Percentiles rank a stretch among this genome's conserved stretches.
phyloP scores from a whole-genome alignment of 164 flowering plant genomes.

The Sedum album region DNA sequence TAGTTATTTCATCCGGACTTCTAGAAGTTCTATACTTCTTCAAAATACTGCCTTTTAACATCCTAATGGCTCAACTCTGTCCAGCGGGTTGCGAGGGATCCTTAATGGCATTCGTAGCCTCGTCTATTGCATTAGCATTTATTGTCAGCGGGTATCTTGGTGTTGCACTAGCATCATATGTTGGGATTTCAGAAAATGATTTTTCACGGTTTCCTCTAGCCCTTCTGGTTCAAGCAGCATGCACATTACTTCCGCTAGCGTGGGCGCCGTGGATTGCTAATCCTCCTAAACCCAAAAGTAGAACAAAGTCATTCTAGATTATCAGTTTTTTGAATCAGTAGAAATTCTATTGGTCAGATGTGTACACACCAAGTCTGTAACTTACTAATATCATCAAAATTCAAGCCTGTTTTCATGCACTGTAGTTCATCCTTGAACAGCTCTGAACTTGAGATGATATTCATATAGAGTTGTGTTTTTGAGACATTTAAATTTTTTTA shows the following conservation, averaged over 20 bases:
- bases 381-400: neutral
- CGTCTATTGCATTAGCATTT: conserved; percentile 61
- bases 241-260: conserved; percentile 23
- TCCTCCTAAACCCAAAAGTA: conserved; percentile 22
- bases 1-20: conserved; percentile 62
- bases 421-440: neutral
- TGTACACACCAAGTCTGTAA: neutral
- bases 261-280: conserved; percentile 46
- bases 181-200: conserved; percentile 52
- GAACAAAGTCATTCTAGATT: conserved; percentile 15
- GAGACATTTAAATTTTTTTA: too few relatives aligned
- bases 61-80: conserved; percentile 64
- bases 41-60: conserved; percentile 77
- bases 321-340: neutral
- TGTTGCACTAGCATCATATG: conserved; percentile 60
- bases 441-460: neutral
- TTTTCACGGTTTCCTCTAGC: conserved; percentile 61
- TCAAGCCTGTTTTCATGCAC: neutral
- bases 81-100: conserved; percentile 92
- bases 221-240: conserved; percentile 58
- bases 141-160: conserved; percentile 87
- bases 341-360: neutral
- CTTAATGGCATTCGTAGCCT: conserved; percentile 87
- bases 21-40: conserved; percentile 62
- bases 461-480: too few relatives aligned